Evolutionary conservation across 1,284 basidiomycete genomes (phyloP), one percentile per base, ranked within the genome.

Genomic region (Sanghuangporus weigelae): DNA sequence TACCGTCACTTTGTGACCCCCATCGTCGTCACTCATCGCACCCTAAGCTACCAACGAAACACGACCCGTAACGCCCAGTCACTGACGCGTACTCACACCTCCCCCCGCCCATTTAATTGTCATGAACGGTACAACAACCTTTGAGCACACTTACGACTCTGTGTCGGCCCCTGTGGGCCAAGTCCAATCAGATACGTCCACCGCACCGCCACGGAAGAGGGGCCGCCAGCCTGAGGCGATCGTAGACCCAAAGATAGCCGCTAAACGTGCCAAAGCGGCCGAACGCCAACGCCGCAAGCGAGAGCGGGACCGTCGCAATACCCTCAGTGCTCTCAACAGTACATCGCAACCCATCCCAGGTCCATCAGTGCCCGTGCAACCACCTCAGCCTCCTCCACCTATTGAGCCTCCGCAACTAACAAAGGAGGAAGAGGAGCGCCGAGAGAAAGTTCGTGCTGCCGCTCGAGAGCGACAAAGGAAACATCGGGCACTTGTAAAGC

Each of bases 261-360:
- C 82, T 68, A 91, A 91, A 71, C 82, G 90, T 66, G 87, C 89
- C 79, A 92, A 92, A 73, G 89, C 90, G 0, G 87, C 89, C 54
- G 89, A 92, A 73, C 79, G 89, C 63, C 90, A 92, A 72, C 81
- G 90, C 51, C 74, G 88, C 67, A 92, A 92, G 73, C 84, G 90
- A 60, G 87, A 90, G 76, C 81, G 88, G 69, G 90, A 92, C 63
- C 73, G 72, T 2, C 71, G 69, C 46, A 70, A 72, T 68, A 74
- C 73, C 68, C 59, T 78, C 51, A 55, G 23, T 14, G 67, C 72
- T 63, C 66, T 70, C 49, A 67, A 69, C 1, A 69, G 71, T 66
- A 66, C 67, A 8, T 66, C 68, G 57, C 72, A 67, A 59, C 60
- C 57, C 44, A 59, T 61, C 12, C 57, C 62, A 26, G 58, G 53